A percentile compares a stretch with the other conserved stretches of the same genome.
Evolutionary conservation across 2,329 filamentous ascomycete species (phyloP).

Genomic region (Pseudogymnoascus sp.): DNA sequence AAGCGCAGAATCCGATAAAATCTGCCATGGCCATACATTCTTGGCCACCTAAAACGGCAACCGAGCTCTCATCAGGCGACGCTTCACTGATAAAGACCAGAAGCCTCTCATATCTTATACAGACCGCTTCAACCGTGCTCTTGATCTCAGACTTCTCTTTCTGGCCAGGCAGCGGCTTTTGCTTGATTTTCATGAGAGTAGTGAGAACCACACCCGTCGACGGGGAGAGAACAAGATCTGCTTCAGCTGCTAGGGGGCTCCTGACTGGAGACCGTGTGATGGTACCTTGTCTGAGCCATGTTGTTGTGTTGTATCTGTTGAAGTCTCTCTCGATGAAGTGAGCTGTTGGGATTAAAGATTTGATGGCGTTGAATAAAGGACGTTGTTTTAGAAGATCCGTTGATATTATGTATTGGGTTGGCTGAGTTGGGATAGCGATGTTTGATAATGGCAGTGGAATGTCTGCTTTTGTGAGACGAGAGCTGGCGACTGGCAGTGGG

Average conservation of each 20-base stretch:
- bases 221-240: slow-evolving; percentile 68
- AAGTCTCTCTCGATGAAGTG: slow-evolving; percentile 58
- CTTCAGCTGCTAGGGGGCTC: slow-evolving; percentile 47
- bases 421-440: slow-evolving; percentile 16
- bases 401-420: slow-evolving; percentile 46
- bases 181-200: slow-evolving; percentile 64
- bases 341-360: slow-evolving; percentile 41
- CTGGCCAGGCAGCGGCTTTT: slow-evolving; percentile 62
- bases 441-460: slow-evolving; percentile 18
- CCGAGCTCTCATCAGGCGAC: slow-evolving; percentile 37
- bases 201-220: slow-evolving; percentile 63
- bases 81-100: slow-evolving; percentile 60
- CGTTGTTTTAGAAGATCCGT: slow-evolving; percentile 39
- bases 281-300: slow-evolving; percentile 29
- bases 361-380: slow-evolving; percentile 43
- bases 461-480: neutral
- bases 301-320: slow-evolving; percentile 31
- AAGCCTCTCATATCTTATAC: slow-evolving; percentile 58
- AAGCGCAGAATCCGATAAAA: slow-evolving; percentile 27
- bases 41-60: slow-evolving; percentile 18
- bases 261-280: slow-evolving; percentile 30
- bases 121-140: slow-evolving; percentile 40
- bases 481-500: neutral
- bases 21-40: slow-evolving; percentile 24
- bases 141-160: slow-evolving; percentile 42